Base-by-base conservation (phyloP, 352 stramenopile genomes). In the Plasmopara viticola region DNA sequence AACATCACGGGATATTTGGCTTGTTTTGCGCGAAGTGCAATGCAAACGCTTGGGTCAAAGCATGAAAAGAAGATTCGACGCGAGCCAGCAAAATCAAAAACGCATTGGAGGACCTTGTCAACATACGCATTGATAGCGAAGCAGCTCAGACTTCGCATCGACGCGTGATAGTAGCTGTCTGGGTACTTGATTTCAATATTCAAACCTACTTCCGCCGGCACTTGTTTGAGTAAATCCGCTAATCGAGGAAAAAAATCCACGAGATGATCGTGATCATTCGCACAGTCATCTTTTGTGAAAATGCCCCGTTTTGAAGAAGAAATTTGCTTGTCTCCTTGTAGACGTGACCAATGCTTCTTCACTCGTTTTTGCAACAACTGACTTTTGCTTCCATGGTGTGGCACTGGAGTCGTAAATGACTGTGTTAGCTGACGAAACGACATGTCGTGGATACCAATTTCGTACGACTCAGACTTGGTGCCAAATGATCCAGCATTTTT, bases 131-230 rank as follows among this genome's bases (percentile, higher is more conserved):
- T 88, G 52, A 90, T 77, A 15, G 74, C 75, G 31, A 92, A 92
- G 44, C 66, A 60, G 14, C 64, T 62, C 14, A 70, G 69, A 29
- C 53, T 68, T 12, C 76, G 70, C 64, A 87, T 76, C 6, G 29
- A 45, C 3, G 55, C 35, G 38, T 61, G 66, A 39, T 70, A 73
- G 8, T 77, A 62, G 18, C 59, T 57, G 58, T 88, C 72, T 0
- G 82, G 82, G 53, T 90, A 92, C 70, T 92, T 92, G 61, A 92
- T 76, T 57, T 92, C 82, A 48, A 92, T 73, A 51, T 92, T 90
- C 39, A 92, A 61, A 8, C 71, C 79, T 9, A 89, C 71, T 54
- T 87, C 67, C 0, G 66, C 72, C n/a, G 82, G 82, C 7, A 90
- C 79, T 40, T 92, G 68, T 49, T 74, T 75, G 40, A 92, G 66